phyloP scores from a whole-genome alignment of 305 asterid species.

The Ajuga reptans region DNA sequence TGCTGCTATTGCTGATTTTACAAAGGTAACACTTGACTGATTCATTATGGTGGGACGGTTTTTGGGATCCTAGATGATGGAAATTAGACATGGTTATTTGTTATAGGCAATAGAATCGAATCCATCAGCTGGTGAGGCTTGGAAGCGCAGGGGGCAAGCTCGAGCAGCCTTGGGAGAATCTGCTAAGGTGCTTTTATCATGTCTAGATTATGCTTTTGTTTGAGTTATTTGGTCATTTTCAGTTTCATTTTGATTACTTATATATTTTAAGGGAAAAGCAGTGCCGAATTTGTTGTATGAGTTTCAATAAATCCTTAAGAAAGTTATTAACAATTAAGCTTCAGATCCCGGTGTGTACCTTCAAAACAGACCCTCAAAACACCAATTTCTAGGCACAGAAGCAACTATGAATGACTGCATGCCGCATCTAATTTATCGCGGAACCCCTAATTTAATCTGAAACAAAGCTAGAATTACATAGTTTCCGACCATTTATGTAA shows the following conservation, averaged over 20 bases:
- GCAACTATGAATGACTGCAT: not conserved
- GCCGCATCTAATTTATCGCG: not conserved
- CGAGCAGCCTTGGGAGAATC: slow-evolving; percentile 97
- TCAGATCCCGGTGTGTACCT: slow-evolving; percentile 5
- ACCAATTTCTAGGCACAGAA: not conserved
- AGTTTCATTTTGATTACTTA: slow-evolving; percentile 13
- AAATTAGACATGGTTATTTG: slow-evolving; percentile 25
- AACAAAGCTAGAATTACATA: not conserved
- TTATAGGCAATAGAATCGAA: slow-evolving; percentile 79
- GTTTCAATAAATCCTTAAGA: not conserved
- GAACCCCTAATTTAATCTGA: not conserved
- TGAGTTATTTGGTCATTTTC: slow-evolving; percentile 1
- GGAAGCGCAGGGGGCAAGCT: slow-evolving; percentile 99
- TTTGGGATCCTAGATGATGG: slow-evolving; percentile 20
- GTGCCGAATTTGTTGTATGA: slow-evolving; percentile 14
- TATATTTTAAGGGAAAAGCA: not conserved
- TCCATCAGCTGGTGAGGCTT: slow-evolving; percentile 96
- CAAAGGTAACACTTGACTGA: slow-evolving; percentile 50
- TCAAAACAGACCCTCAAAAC: not conserved
- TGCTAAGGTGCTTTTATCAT: slow-evolving; percentile 56
- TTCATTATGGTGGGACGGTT: not conserved
- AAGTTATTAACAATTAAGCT: not conserved
- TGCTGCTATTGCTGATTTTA: slow-evolving; percentile 91
- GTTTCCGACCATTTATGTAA: not conserved
- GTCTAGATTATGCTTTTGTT: slow-evolving; percentile 12